phyloP scores from a whole-genome alignment of 2,329 filamentous ascomycete genomes.

The Hypocrella siamensis region DNA sequence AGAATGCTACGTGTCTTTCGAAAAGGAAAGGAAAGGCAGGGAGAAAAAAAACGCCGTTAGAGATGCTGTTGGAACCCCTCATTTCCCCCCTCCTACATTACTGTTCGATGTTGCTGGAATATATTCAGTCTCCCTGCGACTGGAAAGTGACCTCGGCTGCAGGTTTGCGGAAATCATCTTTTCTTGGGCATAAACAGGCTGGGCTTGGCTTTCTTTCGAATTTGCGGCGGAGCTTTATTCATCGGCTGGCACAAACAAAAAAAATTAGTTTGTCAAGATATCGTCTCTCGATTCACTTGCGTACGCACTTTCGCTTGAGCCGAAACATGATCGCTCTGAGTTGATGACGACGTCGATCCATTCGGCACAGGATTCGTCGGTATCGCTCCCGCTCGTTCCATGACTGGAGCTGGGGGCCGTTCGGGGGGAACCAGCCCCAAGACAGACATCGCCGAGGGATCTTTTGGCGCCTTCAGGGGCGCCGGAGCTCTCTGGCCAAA shows the following conservation, averaged over 20 bases:
- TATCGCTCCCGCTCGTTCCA: conserved; percentile 4
- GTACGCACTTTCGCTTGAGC: conserved; percentile 9
- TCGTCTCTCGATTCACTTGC: not conserved
- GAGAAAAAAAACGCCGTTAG: too few species aligned
- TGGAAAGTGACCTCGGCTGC: too few species aligned
- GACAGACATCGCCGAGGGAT: conserved; percentile 37
- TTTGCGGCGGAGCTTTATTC: conserved; percentile 3
- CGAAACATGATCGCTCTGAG: conserved; percentile 5
- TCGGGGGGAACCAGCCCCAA: conserved; percentile 31
- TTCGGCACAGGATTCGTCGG: conserved; percentile 7
- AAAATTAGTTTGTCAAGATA: not conserved
- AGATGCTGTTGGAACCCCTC: not conserved
- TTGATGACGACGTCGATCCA: conserved; percentile 8
- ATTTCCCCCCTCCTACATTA: not conserved
- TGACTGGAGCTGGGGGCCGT: conserved; percentile 17
- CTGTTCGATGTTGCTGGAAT: not conserved
- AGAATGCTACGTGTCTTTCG: too few species aligned
- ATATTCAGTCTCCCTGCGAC: too few species aligned
- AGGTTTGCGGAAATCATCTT: conserved; percentile 3
- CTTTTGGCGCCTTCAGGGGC: conserved; percentile 18
- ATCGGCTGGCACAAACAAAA: not conserved
- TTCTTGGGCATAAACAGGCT: conserved; percentile 10
- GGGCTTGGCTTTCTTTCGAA: conserved; percentile 7
- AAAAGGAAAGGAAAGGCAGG: too few species aligned
- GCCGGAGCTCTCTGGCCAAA: conserved; percentile 16